A percentile compares a stretch with the other conserved stretches of the same genome.
These are phyloP conservation scores for Penicillium digitatum DNA, from an alignment of 2,329 filamentous ascomycete genomes.

Conservation along the genomic window DNA sequence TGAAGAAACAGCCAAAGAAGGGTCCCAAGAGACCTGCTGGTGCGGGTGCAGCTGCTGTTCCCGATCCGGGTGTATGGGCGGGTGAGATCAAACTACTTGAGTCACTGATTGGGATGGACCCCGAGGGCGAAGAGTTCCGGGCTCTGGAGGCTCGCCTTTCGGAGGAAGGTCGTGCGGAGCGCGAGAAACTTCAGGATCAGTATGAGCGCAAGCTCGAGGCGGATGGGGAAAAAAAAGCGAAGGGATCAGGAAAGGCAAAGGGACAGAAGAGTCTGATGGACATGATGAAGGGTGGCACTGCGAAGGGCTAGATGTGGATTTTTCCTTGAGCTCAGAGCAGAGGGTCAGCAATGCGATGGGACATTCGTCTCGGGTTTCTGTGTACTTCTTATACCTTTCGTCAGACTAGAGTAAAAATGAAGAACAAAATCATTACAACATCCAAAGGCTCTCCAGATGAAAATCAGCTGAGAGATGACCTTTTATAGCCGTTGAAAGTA, in stretches of 20 bases:
- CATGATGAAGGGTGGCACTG: slow-evolving; percentile 29
- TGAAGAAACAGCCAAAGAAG: slow-evolving; percentile 23
- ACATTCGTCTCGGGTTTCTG: background rate
- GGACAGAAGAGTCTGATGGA: slow-evolving; percentile 35
- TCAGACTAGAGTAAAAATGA: background rate
- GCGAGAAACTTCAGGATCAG: slow-evolving; percentile 71
- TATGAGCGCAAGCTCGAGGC: slow-evolving; percentile 70
- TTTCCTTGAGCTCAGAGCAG: background rate
- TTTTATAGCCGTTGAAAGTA: background rate
- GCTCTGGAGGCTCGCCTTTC: slow-evolving; percentile 62
- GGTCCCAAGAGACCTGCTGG: slow-evolving; percentile 20
- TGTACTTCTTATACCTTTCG: background rate
- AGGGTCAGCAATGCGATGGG: background rate
- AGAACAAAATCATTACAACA: background rate
- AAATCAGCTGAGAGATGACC: background rate
- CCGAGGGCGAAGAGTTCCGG: slow-evolving; percentile 68
- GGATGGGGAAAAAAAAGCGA: slow-evolving; percentile 48
- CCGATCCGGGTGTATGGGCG: slow-evolving; percentile 84
- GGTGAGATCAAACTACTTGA: slow-evolving; percentile 93
- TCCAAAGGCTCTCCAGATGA: background rate
- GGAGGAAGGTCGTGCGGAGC: slow-evolving; percentile 64
- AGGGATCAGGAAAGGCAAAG: slow-evolving; percentile 38
- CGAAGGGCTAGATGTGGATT: slow-evolving; percentile 5
- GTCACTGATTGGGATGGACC: slow-evolving; percentile 77
- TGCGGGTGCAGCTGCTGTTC: slow-evolving; percentile 45